Percentiles rank a stretch among this genome's conserved stretches.
Evolutionary conservation across 2,329 filamentous ascomycete species (phyloP).

Genomic region (Aspergillus sp.): DNA sequence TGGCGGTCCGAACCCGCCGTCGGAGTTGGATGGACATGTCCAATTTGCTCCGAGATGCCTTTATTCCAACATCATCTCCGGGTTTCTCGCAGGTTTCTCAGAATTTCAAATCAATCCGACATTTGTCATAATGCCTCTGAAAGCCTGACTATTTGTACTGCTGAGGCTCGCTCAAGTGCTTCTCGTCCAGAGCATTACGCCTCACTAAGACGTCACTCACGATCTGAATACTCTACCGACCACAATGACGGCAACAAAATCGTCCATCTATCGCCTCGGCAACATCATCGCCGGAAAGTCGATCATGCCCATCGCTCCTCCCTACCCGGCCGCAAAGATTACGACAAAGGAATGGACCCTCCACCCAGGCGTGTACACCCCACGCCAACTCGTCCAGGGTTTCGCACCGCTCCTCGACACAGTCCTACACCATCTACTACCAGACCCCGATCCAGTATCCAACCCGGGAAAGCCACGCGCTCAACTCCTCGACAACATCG

Average conservation of each 20-base stretch:
- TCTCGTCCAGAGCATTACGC: not conserved
- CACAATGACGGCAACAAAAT: not conserved
- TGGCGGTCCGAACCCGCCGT: not conserved
- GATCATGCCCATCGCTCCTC: not conserved
- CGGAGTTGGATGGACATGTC: conserved; percentile 5
- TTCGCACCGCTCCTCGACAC: conserved; percentile 28
- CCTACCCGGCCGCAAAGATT: not conserved
- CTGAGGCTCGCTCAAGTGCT: not conserved
- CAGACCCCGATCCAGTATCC: conserved; percentile 5
- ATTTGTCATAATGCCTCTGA: not conserved
- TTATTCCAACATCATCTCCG: not conserved
- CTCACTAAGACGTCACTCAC: not conserved
- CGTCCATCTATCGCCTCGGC: not conserved
- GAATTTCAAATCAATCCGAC: not conserved
- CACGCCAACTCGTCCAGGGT: conserved; percentile 24
- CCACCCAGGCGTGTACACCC: conserved; percentile 25
- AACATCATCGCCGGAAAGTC: not conserved
- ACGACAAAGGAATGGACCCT: conserved; percentile 16
- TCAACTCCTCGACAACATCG: conserved; percentile 24
- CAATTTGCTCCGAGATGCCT: conserved; percentile 6
- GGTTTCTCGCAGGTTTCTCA: not conserved
- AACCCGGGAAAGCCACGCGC: conserved; percentile 10
- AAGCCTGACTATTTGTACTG: not conserved
- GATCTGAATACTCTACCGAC: too few species aligned
- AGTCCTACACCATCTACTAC: conserved; percentile 21